Base-by-base conservation (phyloP, 352 stramenopile species). In the Pythium folliculosum region DNA sequence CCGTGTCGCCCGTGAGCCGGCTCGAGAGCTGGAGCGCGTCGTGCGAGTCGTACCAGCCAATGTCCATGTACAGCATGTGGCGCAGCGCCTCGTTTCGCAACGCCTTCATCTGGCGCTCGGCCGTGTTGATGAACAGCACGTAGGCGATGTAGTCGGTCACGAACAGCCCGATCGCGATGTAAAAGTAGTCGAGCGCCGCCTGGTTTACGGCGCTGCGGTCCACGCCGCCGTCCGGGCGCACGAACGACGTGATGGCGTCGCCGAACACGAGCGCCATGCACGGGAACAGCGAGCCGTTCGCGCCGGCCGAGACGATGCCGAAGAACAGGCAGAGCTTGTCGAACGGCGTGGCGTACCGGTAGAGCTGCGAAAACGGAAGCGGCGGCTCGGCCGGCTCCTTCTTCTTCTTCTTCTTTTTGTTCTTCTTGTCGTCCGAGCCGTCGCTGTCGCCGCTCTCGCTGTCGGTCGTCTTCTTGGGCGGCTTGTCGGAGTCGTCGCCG, bases 41-140 rank as follows among this genome's bases (percentile, higher is more conserved):
- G 37, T 60, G 52, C 50, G 30, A 19, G 38, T 77, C 71, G 60
- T 70, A 75, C 71, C 71, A 77, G 14, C 38, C 19, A 13, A 77
- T 67, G n/a, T 77, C 69, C 61, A 76, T 52, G 52, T 72, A 76
- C 38, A 77, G 54, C 54, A 77, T 70, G 57, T 75, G 65, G n/a
- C 51, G 63, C 13, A 77, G 57, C 17, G 48, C 65, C n/a, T 59
- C 59, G 17, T 49, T 25, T 25, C 71, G 60, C 17, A 77, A 52
- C 7, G 19, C 25, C 44, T 71, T 60, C 64, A 77, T 75, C 55
- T 83, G 76, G n/a, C 76, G 59, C 58, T 83, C 72, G 14, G 73
- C 63, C 12, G 58, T 69, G 19, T 65, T 66, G 45, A 55, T 60
- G 62, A 78, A 78, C 19, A 40, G 22, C 32, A 75, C 35, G 62